phyloP scores from a whole-genome alignment of 2,329 filamentous ascomycete genomes.

The Neonectria faginata region DNA sequence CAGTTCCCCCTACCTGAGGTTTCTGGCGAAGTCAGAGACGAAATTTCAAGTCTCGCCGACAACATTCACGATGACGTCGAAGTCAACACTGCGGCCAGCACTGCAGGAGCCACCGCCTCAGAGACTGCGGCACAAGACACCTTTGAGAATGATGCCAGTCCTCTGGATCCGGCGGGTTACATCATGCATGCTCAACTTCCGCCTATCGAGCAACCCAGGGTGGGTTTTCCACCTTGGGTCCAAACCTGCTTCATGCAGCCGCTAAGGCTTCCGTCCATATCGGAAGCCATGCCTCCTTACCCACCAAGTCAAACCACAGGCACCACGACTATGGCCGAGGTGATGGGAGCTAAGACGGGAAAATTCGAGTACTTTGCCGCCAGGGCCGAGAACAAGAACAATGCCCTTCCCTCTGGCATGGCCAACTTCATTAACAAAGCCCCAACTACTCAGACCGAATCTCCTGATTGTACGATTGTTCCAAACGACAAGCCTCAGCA shows the following conservation, averaged over 20 bases:
- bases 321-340: conserved; percentile 37
- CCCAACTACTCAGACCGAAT: neutral
- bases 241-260: conserved; percentile 2
- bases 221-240: conserved; percentile 6
- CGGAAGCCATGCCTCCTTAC: conserved; percentile 29
- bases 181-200: conserved; percentile 16
- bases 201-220: conserved; percentile 18
- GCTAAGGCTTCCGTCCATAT: conserved; percentile 37
- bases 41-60: neutral
- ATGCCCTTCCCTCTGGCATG: conserved; percentile 20
- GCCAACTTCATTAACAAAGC: conserved; percentile 4
- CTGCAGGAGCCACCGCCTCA: neutral
- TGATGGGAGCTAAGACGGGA: conserved; percentile 51
- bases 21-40: neutral
- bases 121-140: conserved; percentile 4
- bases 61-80: neutral
- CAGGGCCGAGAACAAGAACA: conserved; percentile 52
- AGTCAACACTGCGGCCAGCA: neutral
- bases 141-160: neutral
- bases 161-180: neutral
- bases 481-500: neutral
- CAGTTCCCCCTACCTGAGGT: neutral
- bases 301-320: neutral
- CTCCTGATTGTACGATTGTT: neutral
- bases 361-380: conserved; percentile 56